Conservation (phyloP, 73 alveolate species). For the Tetrahymena thermophila region DNA sequence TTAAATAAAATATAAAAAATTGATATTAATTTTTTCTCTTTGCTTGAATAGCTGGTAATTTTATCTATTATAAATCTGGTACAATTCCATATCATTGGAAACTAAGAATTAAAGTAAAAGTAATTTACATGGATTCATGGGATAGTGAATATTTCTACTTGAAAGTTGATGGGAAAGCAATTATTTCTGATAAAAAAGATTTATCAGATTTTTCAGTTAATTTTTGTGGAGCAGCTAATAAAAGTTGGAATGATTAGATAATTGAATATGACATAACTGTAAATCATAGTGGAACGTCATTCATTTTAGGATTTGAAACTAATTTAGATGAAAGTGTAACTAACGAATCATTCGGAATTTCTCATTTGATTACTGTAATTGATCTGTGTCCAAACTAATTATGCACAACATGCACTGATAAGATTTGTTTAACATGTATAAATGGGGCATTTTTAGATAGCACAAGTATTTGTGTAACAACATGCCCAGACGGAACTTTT, state of each 20-base stretch:
- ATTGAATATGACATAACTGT: not conserved
- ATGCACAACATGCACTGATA: not conserved
- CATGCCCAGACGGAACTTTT: not conserved
- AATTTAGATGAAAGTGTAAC: not conserved
- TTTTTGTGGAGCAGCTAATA: not conserved
- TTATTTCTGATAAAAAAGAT: not conserved
- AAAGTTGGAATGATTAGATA: not conserved
- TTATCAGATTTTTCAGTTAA: not conserved
- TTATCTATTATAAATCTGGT: not conserved
- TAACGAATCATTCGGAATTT: not conserved
- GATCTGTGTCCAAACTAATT: not conserved
- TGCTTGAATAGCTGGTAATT: not conserved
- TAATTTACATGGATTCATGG: not conserved
- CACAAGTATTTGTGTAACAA: not conserved
- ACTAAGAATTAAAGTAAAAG: not conserved
- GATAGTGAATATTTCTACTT: not conserved
- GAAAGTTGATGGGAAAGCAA: not conserved
- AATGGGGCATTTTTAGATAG: not conserved
- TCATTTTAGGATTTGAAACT: not conserved
- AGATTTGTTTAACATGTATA: not conserved
- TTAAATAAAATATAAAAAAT: no score
- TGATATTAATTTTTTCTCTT: no score
- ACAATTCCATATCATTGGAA: not conserved
- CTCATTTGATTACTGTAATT: not conserved
- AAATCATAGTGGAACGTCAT: not conserved